Conservation (phyloP, 2,329 filamentous ascomycete species). For the Thelonectria olida region DNA sequence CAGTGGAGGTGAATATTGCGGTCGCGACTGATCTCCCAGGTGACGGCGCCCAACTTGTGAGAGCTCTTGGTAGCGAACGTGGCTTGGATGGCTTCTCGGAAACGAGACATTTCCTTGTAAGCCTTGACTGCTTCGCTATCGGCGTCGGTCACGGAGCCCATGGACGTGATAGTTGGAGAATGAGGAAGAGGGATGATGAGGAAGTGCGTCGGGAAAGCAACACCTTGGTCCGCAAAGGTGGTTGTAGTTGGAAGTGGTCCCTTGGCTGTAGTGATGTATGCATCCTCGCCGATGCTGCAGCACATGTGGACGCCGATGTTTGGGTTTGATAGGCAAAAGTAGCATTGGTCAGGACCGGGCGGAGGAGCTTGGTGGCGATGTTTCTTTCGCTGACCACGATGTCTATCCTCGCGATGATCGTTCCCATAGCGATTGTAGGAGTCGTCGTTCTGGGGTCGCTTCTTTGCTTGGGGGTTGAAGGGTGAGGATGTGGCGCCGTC, state of each 20-base stretch:
- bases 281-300: constrained; percentile 85
- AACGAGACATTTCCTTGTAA: constrained; percentile 83
- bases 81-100: constrained; percentile 77
- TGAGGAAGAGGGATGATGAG: constrained; percentile 92
- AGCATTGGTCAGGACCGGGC: constrained; percentile 82
- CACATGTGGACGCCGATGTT: constrained; percentile 88
- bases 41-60: constrained; percentile 79
- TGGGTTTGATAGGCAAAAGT: constrained; percentile 93
- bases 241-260: constrained; percentile 80
- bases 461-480: constrained; percentile 65
- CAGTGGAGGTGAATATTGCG: constrained; percentile 90
- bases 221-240: constrained; percentile 71
- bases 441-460: constrained; percentile 61
- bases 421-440: constrained; percentile 65
- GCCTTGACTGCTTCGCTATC: constrained; percentile 68
- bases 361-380: constrained; percentile 62
- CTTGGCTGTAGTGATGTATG: constrained; percentile 91
- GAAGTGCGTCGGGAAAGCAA: constrained; percentile 84
- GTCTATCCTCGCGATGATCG: constrained; percentile 53
- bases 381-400: constrained; percentile 56
- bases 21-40: constrained; percentile 89
- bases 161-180: constrained; percentile 75
- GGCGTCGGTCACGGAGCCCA: constrained; percentile 63
- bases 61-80: constrained; percentile 72
- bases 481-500: constrained; percentile 80